Conservation (phyloP, 1,284 basidiomycete species). For the Irpex lacteus region DNA sequence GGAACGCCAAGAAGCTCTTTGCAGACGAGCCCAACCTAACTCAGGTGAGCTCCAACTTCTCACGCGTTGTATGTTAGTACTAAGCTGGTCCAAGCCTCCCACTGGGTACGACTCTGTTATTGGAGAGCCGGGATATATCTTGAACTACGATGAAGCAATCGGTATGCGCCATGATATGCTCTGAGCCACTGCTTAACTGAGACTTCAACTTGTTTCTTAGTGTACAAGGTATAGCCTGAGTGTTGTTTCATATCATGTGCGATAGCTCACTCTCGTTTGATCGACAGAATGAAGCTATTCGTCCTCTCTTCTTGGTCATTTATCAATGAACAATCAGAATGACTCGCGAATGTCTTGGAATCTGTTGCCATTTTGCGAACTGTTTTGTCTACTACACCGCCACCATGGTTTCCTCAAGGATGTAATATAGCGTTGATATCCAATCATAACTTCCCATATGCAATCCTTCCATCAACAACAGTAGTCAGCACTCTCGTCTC, state of each 20-base stretch:
- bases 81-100: too few relatives aligned
- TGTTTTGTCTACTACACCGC: too few relatives aligned
- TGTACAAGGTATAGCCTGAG: constrained; percentile 16
- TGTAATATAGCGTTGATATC: not conserved
- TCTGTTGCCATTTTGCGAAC: not conserved
- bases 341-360: not conserved
- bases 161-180: constrained; percentile 15
- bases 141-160: constrained; percentile 29
- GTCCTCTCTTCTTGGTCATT: not conserved
- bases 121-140: constrained; percentile 25
- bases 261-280: not conserved
- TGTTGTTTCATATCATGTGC: not conserved
- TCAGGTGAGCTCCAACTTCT: too few relatives aligned
- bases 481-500: constrained; percentile 56
- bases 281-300: constrained; percentile 25
- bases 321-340: not conserved
- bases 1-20: constrained; percentile 18
- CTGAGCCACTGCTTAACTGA: not conserved
- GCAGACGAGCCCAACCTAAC: constrained; percentile 14
- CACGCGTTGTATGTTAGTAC: too few relatives aligned
- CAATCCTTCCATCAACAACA: constrained; percentile 71
- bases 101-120: constrained; percentile 21
- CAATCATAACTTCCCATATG: constrained; percentile 48
- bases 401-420: not conserved
- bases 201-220: constrained; percentile 1